phyloP scores from a whole-genome alignment of 192 early-diverging fungal genomes.

The Paraglomus brasilianum region DNA sequence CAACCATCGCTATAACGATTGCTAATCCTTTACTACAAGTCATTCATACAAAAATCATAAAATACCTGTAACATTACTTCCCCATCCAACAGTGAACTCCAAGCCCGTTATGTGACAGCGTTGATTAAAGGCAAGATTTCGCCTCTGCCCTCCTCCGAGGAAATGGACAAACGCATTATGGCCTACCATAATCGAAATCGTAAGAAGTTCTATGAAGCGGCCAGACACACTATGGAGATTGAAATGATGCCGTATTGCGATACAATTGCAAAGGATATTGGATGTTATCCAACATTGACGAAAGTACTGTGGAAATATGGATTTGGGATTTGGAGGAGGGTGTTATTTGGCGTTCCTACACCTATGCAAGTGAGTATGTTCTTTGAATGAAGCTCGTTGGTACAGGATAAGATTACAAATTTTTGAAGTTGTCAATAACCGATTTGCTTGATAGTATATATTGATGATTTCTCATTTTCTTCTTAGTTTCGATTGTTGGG shows the following conservation, averaged over 20 bases:
- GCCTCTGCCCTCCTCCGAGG: conserved; percentile 40
- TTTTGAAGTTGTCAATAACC: neutral
- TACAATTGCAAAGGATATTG: conserved; percentile 41
- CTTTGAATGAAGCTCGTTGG: too few species aligned
- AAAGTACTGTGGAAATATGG: conserved; percentile 37
- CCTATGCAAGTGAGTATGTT: conserved; percentile 27
- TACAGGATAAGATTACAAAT: too few species aligned
- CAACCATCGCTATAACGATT: too few species aligned
- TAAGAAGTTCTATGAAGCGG: conserved; percentile 31
- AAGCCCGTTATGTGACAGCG: conserved; percentile 49
- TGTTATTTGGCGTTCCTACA: conserved; percentile 35
- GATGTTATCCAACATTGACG: conserved; percentile 45
- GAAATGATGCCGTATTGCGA: conserved; percentile 49
- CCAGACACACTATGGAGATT: conserved; percentile 55
- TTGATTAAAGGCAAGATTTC: conserved; percentile 39
- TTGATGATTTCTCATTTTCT: neutral
- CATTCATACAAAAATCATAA: too few species aligned
- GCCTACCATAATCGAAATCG: conserved; percentile 29
- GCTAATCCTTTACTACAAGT: too few species aligned
- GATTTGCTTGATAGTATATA: neutral
- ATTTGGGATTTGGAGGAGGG: conserved; percentile 1
- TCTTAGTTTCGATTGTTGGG: conserved; percentile 38
- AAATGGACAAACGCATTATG: conserved; percentile 49
- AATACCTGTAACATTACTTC: too few species aligned
- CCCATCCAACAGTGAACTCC: conserved; percentile 55